A percentile compares a stretch with the other conserved stretches of the same genome.
These are phyloP conservation scores for Nakazawaea anatomiae DNA, from an alignment of 805 yeast species.

Conservation along the genomic window DNA sequence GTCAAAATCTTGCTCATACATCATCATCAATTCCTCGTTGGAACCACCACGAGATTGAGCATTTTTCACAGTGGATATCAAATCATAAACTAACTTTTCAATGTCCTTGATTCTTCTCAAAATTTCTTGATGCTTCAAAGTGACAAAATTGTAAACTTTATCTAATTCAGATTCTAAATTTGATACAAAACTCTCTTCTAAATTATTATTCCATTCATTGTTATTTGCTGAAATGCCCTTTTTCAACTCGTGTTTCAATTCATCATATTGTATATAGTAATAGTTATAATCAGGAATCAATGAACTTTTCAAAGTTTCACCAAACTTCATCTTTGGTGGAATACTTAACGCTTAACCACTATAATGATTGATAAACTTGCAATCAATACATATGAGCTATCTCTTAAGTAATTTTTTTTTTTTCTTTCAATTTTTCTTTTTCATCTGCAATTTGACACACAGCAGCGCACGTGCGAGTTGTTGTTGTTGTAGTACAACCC, in stretches of 20 bases:
- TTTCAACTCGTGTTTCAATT: slow-evolving; percentile 75
- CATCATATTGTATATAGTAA: slow-evolving; percentile 90
- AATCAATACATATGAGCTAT: background rate
- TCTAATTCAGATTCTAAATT: slow-evolving; percentile 79
- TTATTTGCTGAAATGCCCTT: slow-evolving; percentile 52
- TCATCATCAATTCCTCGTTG: slow-evolving; percentile 26
- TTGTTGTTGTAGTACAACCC: too few relatives aligned
- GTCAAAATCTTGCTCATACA: slow-evolving; percentile 60
- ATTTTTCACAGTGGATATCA: slow-evolving; percentile 37
- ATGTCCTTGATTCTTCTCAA: slow-evolving; percentile 78
- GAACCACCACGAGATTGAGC: slow-evolving; percentile 26
- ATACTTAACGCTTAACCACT: too few relatives aligned
- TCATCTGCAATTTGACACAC: background rate
- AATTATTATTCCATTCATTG: slow-evolving; percentile 64
- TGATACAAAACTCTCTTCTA: slow-evolving; percentile 78
- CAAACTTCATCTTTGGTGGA: slow-evolving; percentile 71
- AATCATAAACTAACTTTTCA: slow-evolving; percentile 62
- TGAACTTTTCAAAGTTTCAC: slow-evolving; percentile 85
- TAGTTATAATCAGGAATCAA: slow-evolving; percentile 85
- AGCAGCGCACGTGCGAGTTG: background rate
- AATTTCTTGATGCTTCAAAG: slow-evolving; percentile 82
- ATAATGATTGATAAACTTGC: too few relatives aligned
- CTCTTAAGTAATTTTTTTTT: background rate
- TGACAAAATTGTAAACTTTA: slow-evolving; percentile 88
- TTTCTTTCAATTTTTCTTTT: too few relatives aligned